A percentile compares a stretch with the other conserved stretches of the same genome.
phyloP scores from a whole-genome alignment of 75 land plant genomes.

The Larix kaempferi region DNA sequence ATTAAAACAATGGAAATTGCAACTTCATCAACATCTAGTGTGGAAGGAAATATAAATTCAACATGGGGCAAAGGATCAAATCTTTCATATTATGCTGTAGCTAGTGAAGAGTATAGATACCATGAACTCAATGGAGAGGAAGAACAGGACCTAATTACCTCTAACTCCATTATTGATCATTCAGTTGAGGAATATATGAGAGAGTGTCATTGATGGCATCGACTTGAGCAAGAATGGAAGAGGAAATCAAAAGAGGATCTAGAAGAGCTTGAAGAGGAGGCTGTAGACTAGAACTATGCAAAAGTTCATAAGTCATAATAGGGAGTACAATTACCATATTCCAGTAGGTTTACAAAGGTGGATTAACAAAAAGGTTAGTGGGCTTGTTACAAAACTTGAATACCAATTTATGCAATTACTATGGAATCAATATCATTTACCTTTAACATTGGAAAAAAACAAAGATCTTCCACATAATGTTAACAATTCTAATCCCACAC shows the following conservation, averaged over 20 bases:
- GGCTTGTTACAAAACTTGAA: too few relatives aligned
- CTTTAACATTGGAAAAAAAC: too few relatives aligned
- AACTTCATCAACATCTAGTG: slow-evolving; percentile 8
- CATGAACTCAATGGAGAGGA: slow-evolving; percentile 40
- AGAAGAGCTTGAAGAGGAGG: slow-evolving; percentile 52
- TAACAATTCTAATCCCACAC: too few relatives aligned
- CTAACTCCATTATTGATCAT: slow-evolving; percentile 14
- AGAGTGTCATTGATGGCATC: slow-evolving; percentile 69
- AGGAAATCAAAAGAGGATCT: slow-evolving; percentile 36
- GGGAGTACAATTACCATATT: too few relatives aligned
- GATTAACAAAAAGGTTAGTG: too few relatives aligned
- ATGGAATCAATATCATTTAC: too few relatives aligned
- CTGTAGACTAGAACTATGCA: too few relatives aligned
- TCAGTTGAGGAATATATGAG: slow-evolving; percentile 39
- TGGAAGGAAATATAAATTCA: not conserved
- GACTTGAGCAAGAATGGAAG: slow-evolving; percentile 74
- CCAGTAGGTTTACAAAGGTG: too few relatives aligned
- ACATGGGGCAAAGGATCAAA: slow-evolving; percentile 23
- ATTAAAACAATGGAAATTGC: not conserved
- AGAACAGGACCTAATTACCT: slow-evolving; percentile 30
- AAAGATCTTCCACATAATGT: too few relatives aligned
- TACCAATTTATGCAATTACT: too few relatives aligned
- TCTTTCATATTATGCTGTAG: slow-evolving; percentile 9
- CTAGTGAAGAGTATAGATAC: slow-evolving; percentile 20
- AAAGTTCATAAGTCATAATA: too few relatives aligned